Evolutionary conservation across 805 yeast species (phyloP).

Genomic region (Kazachstania martiniae): DNA sequence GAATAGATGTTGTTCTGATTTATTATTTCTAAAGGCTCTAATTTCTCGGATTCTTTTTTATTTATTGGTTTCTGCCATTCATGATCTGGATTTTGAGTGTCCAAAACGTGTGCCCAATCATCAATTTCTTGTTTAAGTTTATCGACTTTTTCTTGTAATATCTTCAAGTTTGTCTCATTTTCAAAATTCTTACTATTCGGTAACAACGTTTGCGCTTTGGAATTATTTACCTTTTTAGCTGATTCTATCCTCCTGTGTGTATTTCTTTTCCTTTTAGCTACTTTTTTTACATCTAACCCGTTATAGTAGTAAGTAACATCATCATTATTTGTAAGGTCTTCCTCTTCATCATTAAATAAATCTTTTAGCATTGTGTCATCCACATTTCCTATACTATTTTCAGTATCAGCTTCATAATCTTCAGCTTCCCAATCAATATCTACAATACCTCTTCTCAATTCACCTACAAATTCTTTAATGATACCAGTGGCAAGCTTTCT

Average conservation of each 20-base stretch:
- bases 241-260: neutral
- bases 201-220: constrained; percentile 4
- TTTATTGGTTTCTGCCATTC: constrained; percentile 11
- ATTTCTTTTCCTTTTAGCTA: neutral
- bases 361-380: constrained; percentile 9
- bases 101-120: constrained; percentile 19
- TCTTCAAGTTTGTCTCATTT: constrained; percentile 18
- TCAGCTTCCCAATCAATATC: constrained; percentile 24
- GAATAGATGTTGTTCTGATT: neutral
- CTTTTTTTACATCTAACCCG: constrained; percentile 3
- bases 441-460: constrained; percentile 17
- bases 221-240: neutral
- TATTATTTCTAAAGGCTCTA: neutral
- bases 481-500: constrained; percentile 16
- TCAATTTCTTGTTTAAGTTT: constrained; percentile 16
- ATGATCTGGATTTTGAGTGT: constrained; percentile 8
- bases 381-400: constrained; percentile 10
- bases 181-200: constrained; percentile 26
- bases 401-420: constrained; percentile 5
- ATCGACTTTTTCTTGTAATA: constrained; percentile 15
- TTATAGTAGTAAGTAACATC: constrained; percentile 5
- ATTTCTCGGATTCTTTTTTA: neutral
- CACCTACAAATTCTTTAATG: constrained; percentile 23
- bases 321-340: constrained; percentile 3
- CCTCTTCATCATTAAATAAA: constrained; percentile 11